phyloP scores from a whole-genome alignment of 768 basidiomycete species.

The Termitomyces sp. region DNA sequence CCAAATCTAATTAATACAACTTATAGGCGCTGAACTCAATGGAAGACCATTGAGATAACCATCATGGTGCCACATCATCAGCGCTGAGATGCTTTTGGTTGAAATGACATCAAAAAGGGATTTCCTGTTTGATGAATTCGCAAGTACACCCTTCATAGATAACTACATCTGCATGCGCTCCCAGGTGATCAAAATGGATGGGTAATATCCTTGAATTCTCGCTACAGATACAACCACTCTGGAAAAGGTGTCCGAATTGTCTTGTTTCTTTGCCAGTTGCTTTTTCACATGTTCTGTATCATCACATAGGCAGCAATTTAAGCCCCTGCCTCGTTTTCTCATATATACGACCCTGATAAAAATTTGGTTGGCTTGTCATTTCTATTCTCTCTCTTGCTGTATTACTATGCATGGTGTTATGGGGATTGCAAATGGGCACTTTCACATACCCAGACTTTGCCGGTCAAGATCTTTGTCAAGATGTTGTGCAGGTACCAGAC shows the following conservation, averaged over 20 bases:
- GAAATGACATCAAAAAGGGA: too few species aligned
- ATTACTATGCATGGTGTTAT: constrained; percentile 35
- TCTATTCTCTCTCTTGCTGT: neutral
- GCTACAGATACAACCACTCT: constrained; percentile 24
- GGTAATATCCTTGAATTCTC: neutral
- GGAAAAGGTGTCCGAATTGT: constrained; percentile 17
- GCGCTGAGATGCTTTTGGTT: too few species aligned
- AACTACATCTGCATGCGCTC: constrained; percentile 74
- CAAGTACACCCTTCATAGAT: constrained; percentile 86
- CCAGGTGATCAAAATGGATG: constrained; percentile 79
- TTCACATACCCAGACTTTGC: constrained; percentile 48
- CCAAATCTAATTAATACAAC: too few species aligned
- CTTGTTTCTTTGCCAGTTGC: neutral
- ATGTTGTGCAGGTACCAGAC: neutral
- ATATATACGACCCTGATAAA: constrained; percentile 20
- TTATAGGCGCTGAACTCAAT: too few species aligned
- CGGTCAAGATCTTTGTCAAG: neutral
- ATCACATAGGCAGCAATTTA: constrained; percentile 13
- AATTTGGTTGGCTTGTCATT: constrained; percentile 47
- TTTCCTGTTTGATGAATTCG: constrained; percentile 72
- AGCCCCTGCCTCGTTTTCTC: constrained; percentile 1
- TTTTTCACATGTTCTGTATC: neutral
- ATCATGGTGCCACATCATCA: too few species aligned
- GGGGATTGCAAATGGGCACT: too few species aligned
- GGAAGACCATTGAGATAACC: too few species aligned